Conservation (phyloP, 176 grass and related monocot species). For the Echinochloa phyllopogon region DNA sequence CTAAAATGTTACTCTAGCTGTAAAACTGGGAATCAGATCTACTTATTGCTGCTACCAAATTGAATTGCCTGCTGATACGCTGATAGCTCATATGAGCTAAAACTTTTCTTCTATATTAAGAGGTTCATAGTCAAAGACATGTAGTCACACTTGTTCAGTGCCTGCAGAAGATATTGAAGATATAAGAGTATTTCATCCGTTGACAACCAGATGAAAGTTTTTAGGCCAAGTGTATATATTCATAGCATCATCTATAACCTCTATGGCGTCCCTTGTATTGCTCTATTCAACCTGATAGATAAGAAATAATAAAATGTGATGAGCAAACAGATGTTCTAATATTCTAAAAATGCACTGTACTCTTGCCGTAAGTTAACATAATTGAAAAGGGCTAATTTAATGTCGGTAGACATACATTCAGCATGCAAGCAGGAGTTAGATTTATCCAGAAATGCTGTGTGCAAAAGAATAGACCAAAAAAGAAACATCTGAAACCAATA, state of each 20-base stretch:
- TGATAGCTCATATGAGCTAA: conserved; percentile 32
- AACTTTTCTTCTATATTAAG: conserved; percentile 40
- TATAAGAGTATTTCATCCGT: not conserved
- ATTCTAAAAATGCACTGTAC: not conserved
- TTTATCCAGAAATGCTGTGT: not conserved
- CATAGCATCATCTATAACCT: conserved; percentile 21
- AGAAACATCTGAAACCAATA: not conserved
- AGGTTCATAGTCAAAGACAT: conserved; percentile 43
- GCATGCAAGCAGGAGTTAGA: conserved; percentile 13
- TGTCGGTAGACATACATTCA: not conserved
- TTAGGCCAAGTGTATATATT: not conserved
- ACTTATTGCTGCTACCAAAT: conserved; percentile 54
- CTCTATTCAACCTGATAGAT: conserved; percentile 46
- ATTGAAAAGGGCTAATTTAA: not conserved
- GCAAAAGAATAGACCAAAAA: not conserved
- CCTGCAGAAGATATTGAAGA: conserved; percentile 36
- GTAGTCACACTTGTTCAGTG: not conserved
- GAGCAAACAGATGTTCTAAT: not conserved
- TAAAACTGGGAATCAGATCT: conserved; percentile 13
- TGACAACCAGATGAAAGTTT: not conserved
- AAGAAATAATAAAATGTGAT: conserved; percentile 11
- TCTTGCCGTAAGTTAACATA: not conserved
- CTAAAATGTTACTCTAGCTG: not conserved
- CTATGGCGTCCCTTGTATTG: conserved; percentile 17
- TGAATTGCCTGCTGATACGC: conserved; percentile 46